Conservation (phyloP, 2,329 filamentous ascomycete species). For the Penicillium sp. region DNA sequence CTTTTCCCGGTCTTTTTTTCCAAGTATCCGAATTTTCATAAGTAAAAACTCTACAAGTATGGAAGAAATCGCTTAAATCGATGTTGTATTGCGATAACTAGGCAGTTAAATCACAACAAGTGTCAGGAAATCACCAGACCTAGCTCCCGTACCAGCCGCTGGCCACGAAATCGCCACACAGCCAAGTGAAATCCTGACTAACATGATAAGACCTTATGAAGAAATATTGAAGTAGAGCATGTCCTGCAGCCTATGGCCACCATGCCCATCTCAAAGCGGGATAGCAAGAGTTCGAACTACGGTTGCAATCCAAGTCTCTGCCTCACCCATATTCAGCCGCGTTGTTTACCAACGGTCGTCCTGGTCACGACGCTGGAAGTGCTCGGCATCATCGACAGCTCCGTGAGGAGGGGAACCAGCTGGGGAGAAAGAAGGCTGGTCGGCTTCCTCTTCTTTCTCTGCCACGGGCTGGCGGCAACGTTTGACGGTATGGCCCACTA, state of each 20-base stretch:
- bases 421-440: neutral
- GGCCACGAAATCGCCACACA: neutral
- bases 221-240: neutral
- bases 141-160: neutral
- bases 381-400: neutral
- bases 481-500: constrained; percentile 47
- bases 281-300: neutral
- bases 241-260: neutral
- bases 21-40: too few species aligned
- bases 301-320: neutral
- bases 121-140: neutral
- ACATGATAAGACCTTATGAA: neutral
- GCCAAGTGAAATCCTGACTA: neutral
- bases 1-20: too few species aligned
- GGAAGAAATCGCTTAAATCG: neutral
- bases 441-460: neutral
- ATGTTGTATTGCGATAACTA: neutral
- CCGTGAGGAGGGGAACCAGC: neutral
- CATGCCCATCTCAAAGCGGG: neutral
- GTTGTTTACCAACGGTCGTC: neutral
- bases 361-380: neutral
- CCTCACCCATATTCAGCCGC: neutral
- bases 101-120: neutral
- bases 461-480: constrained; percentile 37
- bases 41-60: neutral